Percentiles rank a stretch among this genome's conserved stretches.
These are phyloP conservation scores for Phaeodactylum tricornutum DNA, from an alignment of 108 stramenopile genomes.

Conservation along the genomic window DNA sequence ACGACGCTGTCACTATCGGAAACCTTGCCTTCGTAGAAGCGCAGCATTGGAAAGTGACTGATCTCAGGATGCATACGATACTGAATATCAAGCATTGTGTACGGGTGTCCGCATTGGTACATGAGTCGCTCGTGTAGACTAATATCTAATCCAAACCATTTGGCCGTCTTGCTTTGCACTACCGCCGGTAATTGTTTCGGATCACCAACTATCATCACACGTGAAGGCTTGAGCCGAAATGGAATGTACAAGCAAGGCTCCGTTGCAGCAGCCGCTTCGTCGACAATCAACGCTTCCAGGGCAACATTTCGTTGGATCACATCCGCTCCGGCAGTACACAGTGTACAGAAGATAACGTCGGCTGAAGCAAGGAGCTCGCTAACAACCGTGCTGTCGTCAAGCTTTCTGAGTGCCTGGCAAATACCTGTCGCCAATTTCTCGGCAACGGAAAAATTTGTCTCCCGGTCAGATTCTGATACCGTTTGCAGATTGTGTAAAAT, in stretches of 20 bases:
- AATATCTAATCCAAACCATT: slow-evolving; percentile 34
- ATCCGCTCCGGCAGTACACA: slow-evolving; percentile 48
- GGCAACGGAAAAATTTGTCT: neutral
- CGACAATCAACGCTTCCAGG: slow-evolving; percentile 70
- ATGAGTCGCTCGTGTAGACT: slow-evolving; percentile 74
- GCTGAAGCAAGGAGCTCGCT: slow-evolving; percentile 16
- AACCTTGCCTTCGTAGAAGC: slow-evolving; percentile 60
- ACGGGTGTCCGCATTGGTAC: slow-evolving; percentile 53
- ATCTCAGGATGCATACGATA: slow-evolving; percentile 75
- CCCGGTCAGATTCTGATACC: too few relatives aligned
- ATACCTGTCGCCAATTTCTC: neutral
- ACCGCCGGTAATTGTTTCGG: slow-evolving; percentile 72
- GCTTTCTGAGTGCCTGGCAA: neutral
- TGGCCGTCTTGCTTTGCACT: slow-evolving; percentile 45
- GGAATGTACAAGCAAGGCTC: slow-evolving; percentile 56
- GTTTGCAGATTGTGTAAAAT: too few relatives aligned
- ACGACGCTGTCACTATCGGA: slow-evolving; percentile 52
- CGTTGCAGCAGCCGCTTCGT: slow-evolving; percentile 80
- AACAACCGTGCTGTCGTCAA: neutral
- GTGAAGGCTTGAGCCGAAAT: slow-evolving; percentile 51
- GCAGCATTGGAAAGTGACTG: slow-evolving; percentile 43
- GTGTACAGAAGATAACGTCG: slow-evolving; percentile 74
- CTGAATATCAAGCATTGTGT: slow-evolving; percentile 74
- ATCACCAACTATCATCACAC: slow-evolving; percentile 72
- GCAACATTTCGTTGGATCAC: slow-evolving; percentile 23